A percentile compares a stretch with the other conserved stretches of the same genome.
Conservation (phyloP, 2,329 filamentous ascomycete genomes). For the Clonostachys byssicola region DNA sequence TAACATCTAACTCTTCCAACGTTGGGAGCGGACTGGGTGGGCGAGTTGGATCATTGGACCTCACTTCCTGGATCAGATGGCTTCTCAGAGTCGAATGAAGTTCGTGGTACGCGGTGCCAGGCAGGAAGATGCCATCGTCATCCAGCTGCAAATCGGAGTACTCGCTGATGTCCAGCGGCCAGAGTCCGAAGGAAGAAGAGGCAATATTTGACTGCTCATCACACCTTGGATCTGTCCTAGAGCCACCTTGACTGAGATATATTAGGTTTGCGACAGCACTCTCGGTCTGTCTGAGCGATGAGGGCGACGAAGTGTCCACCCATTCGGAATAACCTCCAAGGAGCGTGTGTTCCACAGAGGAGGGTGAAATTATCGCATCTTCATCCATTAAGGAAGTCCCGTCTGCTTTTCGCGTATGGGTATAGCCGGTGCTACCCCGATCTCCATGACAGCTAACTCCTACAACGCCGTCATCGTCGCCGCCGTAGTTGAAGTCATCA, state of each 20-base stretch:
- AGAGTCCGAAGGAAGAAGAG: slow-evolving; percentile 1
- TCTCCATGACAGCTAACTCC: too few species aligned
- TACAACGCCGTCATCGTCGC: slow-evolving; percentile 2
- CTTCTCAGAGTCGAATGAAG: slow-evolving; percentile 38
- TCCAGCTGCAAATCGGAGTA: slow-evolving; percentile 8
- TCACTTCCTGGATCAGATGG: slow-evolving; percentile 36
- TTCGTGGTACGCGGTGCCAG: slow-evolving; percentile 40
- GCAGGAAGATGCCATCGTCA: slow-evolving; percentile 37
- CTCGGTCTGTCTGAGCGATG: slow-evolving; percentile 21
- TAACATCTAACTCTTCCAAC: neutral
- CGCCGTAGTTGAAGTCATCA: slow-evolving; percentile 3
- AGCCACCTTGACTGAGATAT: slow-evolving; percentile 23
- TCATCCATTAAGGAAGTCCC: too few species aligned
- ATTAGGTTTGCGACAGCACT: slow-evolving; percentile 27
- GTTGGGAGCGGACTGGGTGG: neutral
- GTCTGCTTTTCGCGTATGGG: too few species aligned
- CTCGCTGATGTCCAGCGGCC: slow-evolving; percentile 8
- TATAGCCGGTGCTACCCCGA: too few species aligned
- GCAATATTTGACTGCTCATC: slow-evolving; percentile 5
- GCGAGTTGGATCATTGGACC: slow-evolving; percentile 29
- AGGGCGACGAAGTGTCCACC: slow-evolving; percentile 5
- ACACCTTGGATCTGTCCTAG: too few species aligned
- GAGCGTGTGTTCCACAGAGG: neutral
- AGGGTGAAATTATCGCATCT: too few species aligned
- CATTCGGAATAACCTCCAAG: neutral